Evolutionary conservation across 192 early-diverging fungal species (phyloP).

Genomic region (Pilaira anomala): DNA sequence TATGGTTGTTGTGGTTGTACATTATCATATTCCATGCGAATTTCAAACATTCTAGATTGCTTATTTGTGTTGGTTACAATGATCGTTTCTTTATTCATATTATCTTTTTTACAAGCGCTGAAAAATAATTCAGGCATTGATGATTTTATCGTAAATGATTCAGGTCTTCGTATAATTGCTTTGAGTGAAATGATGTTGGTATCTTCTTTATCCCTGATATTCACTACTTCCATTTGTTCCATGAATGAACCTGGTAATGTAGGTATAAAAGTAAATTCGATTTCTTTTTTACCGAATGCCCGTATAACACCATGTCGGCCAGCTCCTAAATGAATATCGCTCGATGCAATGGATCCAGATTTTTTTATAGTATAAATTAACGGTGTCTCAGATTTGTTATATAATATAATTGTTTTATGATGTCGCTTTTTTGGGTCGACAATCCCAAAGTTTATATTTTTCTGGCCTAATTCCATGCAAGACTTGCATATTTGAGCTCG

Average conservation of each 20-base stretch:
- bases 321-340: conserved; percentile 74
- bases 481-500: conserved; percentile 71
- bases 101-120: conserved; percentile 58
- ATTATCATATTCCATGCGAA: conserved; percentile 66
- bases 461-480: conserved; percentile 92
- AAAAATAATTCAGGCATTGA: conserved; percentile 59
- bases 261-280: conserved; percentile 90
- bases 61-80: conserved; percentile 80
- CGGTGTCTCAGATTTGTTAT: conserved; percentile 85
- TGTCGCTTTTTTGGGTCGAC: conserved; percentile 81
- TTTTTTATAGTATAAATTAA: conserved; percentile 91
- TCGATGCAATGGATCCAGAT: conserved; percentile 91
- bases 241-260: conserved; percentile 80
- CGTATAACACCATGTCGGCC: conserved; percentile 86
- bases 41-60: conserved; percentile 73
- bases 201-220: conserved; percentile 80
- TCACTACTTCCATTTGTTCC: conserved; percentile 83
- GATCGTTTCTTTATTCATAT: conserved; percentile 53
- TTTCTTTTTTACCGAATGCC: conserved; percentile 83
- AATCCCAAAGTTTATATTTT: conserved; percentile 93
- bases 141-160: conserved; percentile 79
- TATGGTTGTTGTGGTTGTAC: neutral
- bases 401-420: conserved; percentile 82
- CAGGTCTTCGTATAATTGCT: conserved; percentile 81
- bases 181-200: conserved; percentile 80